Evolutionary conservation across 768 basidiomycete species (phyloP).

Genomic region (Lactarius tabidus): DNA sequence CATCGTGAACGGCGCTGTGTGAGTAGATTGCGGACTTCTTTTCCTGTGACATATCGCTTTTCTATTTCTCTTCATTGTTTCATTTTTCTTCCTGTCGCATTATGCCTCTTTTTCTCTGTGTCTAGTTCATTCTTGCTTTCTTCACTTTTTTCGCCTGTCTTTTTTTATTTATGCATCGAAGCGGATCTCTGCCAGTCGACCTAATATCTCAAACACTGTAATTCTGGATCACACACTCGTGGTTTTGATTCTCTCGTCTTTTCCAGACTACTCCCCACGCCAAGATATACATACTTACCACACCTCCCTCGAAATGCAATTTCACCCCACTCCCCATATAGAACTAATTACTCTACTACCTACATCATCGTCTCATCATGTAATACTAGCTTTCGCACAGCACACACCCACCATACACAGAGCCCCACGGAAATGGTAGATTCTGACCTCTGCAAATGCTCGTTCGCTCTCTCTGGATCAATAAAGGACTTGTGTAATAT

Average conservation of each 20-base stretch:
- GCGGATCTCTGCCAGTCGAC: background rate
- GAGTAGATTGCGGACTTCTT: background rate
- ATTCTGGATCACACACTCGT: conserved; percentile 15
- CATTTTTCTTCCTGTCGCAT: background rate
- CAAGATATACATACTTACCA: background rate
- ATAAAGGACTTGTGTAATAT: background rate
- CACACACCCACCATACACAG: background rate
- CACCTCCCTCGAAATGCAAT: background rate
- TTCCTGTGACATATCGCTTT: background rate
- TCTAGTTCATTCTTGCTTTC: background rate
- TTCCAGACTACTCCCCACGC: background rate
- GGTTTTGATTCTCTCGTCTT: background rate
- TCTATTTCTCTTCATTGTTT: background rate
- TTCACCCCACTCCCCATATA: background rate
- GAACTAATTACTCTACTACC: conserved; percentile 5
- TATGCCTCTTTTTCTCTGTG: background rate
- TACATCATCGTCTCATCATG: conserved; percentile 11
- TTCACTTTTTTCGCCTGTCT: background rate
- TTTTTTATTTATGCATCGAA: conserved; percentile 3
- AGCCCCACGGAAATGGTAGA: background rate
- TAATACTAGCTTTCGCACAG: conserved; percentile 12
- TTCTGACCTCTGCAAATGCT: background rate
- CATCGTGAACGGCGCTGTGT: conserved; percentile 22
- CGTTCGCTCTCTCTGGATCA: background rate
- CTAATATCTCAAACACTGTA: conserved; percentile 15